Evolutionary conservation across 306 rosid genomes (phyloP), one percentile per base, ranked within the genome.

Genomic region (Astragalus membranaceus): DNA sequence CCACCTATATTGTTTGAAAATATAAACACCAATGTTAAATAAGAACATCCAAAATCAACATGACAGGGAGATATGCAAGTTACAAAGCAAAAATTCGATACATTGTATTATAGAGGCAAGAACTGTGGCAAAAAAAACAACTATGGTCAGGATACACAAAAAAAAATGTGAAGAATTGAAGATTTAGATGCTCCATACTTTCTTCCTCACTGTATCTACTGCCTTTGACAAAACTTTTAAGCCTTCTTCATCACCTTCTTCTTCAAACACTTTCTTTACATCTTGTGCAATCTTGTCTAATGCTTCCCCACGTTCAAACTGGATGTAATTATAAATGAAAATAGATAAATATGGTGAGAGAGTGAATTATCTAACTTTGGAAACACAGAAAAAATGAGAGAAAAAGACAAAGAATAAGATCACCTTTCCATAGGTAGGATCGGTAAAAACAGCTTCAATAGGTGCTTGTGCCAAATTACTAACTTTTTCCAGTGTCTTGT

Each of bases 281-380:
- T 88, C 96, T 80, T 87, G 87, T 13, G 88, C 17, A 73, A 94
- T 94, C 61, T 87, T 87, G 3, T 94, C 97, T 64, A 94, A 79
- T 63, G 97, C 98, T 82, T 88, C 89, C 60, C 98, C 98, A 46
- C 97, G 98, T 82, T 91, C 96, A 85, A 91, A 90, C 98, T 94
- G 74, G 13, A 81, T 41, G 46, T 64, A 51, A 81, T 68, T 58
- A 49, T 61, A 79, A 67, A 32, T 42, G 36, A 42, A 68, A 41
- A 59, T 36, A 10, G 41, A 68, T 16, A 62, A 62, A 63, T 66
- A 69, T 13, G 41, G 68, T 8, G 37, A 56, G 43, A 2, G 16
- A 54, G 35, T 16, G 35, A 42, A 51, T 62, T 29, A 17, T 67
- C 23, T 7, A 66, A 51, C 15, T 37, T 50, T 17, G 17, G 1